Evolutionary conservation across 2,329 filamentous ascomycete species (phyloP).

Genomic region (Aureobasidium lini): DNA sequence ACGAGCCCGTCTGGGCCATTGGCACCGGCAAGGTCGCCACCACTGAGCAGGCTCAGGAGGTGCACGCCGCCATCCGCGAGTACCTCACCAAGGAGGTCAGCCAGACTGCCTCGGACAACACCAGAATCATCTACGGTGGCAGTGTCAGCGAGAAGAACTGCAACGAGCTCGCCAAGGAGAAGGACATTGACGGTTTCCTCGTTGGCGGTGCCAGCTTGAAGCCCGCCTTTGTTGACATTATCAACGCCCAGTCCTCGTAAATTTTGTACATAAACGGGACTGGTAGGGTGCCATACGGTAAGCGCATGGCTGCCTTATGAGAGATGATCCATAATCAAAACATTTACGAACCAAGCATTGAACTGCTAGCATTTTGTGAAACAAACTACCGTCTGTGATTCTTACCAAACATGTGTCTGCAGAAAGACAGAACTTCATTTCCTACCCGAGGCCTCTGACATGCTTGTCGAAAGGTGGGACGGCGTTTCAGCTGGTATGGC

Average conservation of each 20-base stretch:
- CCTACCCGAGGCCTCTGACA: no score
- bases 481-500: no score
- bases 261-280: neutral
- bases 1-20: conserved; percentile 95
- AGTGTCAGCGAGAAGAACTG: conserved; percentile 98
- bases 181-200: conserved; percentile 96
- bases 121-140: conserved; percentile 92
- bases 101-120: conserved; percentile 71
- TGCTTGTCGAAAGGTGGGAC: no score
- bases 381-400: neutral
- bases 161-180: conserved; percentile 80
- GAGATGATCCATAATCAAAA: conserved; percentile 3
- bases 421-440: no score
- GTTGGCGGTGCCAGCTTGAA: conserved; percentile 95
- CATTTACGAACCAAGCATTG: neutral
- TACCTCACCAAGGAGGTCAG: conserved; percentile 75
- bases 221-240: conserved; percentile 75
- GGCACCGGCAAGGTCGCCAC: conserved; percentile 91
- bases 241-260: conserved; percentile 48
- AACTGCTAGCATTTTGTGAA: neutral
- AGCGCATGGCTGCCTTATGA: conserved; percentile 2
- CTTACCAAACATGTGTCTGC: no score
- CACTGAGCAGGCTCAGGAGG: conserved; percentile 85
- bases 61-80: conserved; percentile 81
- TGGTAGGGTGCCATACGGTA: neutral